Base-by-base conservation (phyloP, 2,329 filamentous ascomycete species). In the Botrytis sinoallii region DNA sequence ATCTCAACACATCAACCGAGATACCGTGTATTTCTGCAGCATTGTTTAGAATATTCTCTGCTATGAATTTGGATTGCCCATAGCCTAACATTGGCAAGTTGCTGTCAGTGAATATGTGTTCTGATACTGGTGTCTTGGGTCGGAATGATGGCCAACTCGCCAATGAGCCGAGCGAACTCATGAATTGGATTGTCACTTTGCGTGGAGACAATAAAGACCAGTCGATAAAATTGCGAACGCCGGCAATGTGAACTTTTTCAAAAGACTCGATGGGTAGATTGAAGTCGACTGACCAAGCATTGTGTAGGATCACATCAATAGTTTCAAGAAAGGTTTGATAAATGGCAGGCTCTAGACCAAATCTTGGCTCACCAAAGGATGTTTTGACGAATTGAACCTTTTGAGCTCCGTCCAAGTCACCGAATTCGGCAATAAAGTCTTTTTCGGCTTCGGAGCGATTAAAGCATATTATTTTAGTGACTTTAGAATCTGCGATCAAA, bases 401-500 rank as follows among this genome's bases (percentile, higher is more conserved):
- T 8, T 52, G 9, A 14, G 38, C 18, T 9, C 10, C 25, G 10
- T 70, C 18, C 5, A 14, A 44, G 6, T 10, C 18, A 29, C 67
- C 67, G 16, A 22, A 40, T 32, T 59, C 40, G 4, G 25, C 25
- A 16, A 42, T 8, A 25, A 29, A 59, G 16, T 22, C 57, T 3
- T 29, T 29, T 7, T 55, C 5, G 29, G 42, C 42, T 32, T 32
- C 32, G 18, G 55, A 29, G 35, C 86, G 82, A 77, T 88, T 87
- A 29, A 88, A 80, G 71, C 85, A 87, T 70, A 85, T 80, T 46
- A 87, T 78, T 74, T 83, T 84, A 48, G 79, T 77, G 14, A 87
- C 82, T 44, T 67, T 71, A 1, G 70, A 57, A 7, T 75, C 72
- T 0, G 82, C 79, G 38, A 79, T 79, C 38, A 85, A 79, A 22